Conservation (phyloP, 1,284 basidiomycete species). For the Somion occarium region DNA sequence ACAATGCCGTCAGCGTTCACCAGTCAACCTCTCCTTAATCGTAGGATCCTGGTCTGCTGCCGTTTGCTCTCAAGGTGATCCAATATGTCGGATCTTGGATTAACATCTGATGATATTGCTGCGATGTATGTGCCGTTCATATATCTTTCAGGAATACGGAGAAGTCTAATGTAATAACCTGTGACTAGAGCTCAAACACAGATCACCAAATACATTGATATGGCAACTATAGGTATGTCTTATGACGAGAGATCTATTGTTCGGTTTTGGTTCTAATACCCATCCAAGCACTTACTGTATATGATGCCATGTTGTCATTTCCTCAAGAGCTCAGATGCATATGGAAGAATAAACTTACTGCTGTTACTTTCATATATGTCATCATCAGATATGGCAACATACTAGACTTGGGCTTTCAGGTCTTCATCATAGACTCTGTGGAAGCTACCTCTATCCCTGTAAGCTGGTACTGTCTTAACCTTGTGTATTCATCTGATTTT, state of each 20-base stretch:
- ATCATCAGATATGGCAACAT: not conserved
- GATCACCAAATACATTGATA: not conserved
- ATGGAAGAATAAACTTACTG: not conserved
- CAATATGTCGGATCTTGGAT: not conserved
- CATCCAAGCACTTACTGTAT: not conserved
- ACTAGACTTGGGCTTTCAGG: not conserved
- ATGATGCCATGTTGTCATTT: not conserved
- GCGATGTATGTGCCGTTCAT: not conserved
- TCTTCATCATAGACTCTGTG: not conserved
- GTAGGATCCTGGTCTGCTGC: too few relatives aligned
- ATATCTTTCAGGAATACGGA: not conserved
- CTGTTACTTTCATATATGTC: not conserved
- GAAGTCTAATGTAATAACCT: not conserved
- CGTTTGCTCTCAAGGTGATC: too few relatives aligned
- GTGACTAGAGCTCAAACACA: not conserved
- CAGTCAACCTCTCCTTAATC: too few relatives aligned
- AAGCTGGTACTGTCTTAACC: not conserved
- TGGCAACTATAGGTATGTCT: not conserved
- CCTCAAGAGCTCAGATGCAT: conserved; percentile 1
- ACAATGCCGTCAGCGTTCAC: too few relatives aligned
- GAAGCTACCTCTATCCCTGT: not conserved
- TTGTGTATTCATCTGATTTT: not conserved
- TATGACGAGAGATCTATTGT: not conserved
- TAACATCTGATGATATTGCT: not conserved
- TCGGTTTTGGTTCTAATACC: not conserved